Evolutionary conservation across 805 yeast genomes (phyloP), one percentile per base, ranked within the genome.

Genomic region (Candida oleophila): DNA sequence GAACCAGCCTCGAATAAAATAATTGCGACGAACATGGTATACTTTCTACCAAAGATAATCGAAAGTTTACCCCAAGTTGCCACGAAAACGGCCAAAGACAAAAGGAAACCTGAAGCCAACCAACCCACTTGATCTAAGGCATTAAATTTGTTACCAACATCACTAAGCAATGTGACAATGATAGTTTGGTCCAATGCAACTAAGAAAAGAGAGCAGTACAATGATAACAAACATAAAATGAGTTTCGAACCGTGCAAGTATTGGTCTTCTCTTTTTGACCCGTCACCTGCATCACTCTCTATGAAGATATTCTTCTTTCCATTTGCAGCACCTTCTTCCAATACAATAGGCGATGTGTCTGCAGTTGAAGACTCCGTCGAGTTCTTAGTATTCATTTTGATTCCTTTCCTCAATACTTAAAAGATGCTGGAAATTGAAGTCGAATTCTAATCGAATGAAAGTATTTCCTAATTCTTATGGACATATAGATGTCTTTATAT

Each of bases 271-370:
- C 71, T 59, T 39, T 50, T 58, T 3, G 74, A 67, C 15, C 74
- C 75, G 48, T 71, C 75, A 34, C 76, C 74, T 20, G 75, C 74
- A 53, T 72, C 75, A 43, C 67, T 56, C 49, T 73, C 77, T 22
- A 56, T 49, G 47, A 61, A 69, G 25, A 49, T 39, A 65, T 62
- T 32, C 22, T 41, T 41, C 7, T 5, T 34, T 14, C 16, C 5
- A 15, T 20, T 16, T 4, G n/a, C 42, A 14, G n/a, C 16, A 8
- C 34, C 34, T 28, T 28, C 30, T 16, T 41, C 43, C 19, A 30
- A 41, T 4, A n/a, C 43, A 5, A 28, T 21, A 12, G 36, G 37
- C 14, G 39, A 36, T 14, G 36, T n/a, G n/a, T n/a, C n/a, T n/a
- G n/a, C n/a, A n/a, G n/a, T n/a, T n/a, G n/a, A n/a, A n/a, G n/a